Evolutionary conservation across 495 filamentous ascomycete genomes (phyloP), one percentile per base, ranked within the genome.

Genomic region (Trichoderma erinaceum): DNA sequence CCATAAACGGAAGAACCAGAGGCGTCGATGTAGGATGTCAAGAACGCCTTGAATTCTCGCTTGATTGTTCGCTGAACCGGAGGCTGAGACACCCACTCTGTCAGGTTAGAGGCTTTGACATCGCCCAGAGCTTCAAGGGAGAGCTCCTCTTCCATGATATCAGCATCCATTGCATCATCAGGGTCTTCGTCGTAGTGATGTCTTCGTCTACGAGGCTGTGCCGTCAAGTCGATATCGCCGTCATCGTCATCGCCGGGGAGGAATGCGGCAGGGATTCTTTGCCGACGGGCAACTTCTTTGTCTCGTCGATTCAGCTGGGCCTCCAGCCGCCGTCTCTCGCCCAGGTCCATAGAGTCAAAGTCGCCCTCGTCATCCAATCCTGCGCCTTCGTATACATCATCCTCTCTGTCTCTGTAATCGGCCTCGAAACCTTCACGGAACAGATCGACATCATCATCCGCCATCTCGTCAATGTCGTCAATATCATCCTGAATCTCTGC

Each of bases 391-490:
- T 83, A 83, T 52, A 29, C 63, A 64, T 83, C 80, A 32, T 78
- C 85, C 69, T 85, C 85, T 61, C 78, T 82, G 48, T 79, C 80
- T 66, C 82, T 81, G 77, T 97, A 96, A 78, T 97, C 93, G 68
- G 84, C 83, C 77, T 97, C 92, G 77, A 93, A 97, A 69, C 92
- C 90, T 71, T 96, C 91, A 41, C 84, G 90, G 73, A 97, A 97
- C 32, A 99, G 85, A 79, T 99, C 94, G 71, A 97, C 96, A 21
- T 95, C 91, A 73, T 98, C 95, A 76, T 98, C 96, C 13, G 93
- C 96, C 87, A 93, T 87, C 77, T 99, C 96, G 71, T 98, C 96
- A 61, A 92, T 85, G 72, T 99, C 96, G 67, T 97, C 93, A 71
- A 97, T 87, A 73, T 97, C 92, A 63, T 84, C 88, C 58, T 89